phyloP scores from a whole-genome alignment of 83 land plant species.

The Isoetes engelmannii region DNA sequence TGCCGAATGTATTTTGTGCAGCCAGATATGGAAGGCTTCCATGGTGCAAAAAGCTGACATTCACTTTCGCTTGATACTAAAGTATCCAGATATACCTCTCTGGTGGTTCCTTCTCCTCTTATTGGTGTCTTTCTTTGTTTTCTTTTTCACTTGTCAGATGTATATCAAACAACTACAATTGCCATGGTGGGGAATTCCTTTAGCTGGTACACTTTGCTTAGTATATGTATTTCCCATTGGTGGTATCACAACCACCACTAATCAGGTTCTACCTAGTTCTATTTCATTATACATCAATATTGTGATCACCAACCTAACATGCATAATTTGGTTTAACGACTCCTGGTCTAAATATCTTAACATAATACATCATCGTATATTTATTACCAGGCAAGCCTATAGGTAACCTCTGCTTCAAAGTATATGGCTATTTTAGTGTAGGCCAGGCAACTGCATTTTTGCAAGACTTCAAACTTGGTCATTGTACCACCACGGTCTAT shows the following conservation, averaged over 20 bases:
- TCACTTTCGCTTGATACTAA: slow-evolving; percentile 23
- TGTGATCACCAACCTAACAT: too few species aligned
- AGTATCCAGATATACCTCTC: slow-evolving; percentile 19
- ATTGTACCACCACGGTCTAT: slow-evolving; percentile 15
- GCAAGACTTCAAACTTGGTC: slow-evolving; percentile 15
- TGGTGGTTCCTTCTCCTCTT: slow-evolving; percentile 20
- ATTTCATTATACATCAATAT: too few species aligned
- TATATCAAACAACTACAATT: slow-evolving; percentile 28
- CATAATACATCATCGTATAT: too few species aligned
- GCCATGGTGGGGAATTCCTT: slow-evolving; percentile 41
- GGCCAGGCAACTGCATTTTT: slow-evolving; percentile 13
- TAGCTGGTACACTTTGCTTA: slow-evolving; percentile 30
- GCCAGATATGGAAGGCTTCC: slow-evolving; percentile 23
- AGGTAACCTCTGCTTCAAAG: slow-evolving; percentile 5
- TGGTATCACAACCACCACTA: slow-evolving; percentile 70
- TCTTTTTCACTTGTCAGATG: slow-evolving; percentile 11
- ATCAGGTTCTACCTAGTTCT: slow-evolving; percentile 76
- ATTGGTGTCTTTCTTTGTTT: slow-evolving; percentile 8
- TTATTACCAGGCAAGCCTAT: slow-evolving; percentile 12
- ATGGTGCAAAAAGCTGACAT: slow-evolving; percentile 13
- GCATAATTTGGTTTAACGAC: too few species aligned
- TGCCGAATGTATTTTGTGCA: slow-evolving; percentile 13
- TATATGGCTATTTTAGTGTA: slow-evolving; percentile 4
- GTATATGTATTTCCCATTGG: slow-evolving; percentile 65
- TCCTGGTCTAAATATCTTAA: too few species aligned